Conservation (phyloP, 2,329 filamentous ascomycete genomes). For the Emmonsiellopsis sp. region DNA sequence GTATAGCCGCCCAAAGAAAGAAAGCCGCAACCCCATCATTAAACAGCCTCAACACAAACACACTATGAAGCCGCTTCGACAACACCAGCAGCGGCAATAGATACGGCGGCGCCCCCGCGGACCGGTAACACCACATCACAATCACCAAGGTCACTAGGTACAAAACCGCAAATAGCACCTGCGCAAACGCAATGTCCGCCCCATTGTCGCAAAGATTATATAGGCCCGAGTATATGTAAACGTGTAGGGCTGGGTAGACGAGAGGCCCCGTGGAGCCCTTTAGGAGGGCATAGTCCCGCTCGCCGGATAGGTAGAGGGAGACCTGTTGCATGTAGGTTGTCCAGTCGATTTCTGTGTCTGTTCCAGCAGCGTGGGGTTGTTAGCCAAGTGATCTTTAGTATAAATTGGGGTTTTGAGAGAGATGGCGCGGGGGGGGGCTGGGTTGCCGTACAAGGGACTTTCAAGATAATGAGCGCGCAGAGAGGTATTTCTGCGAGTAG, state of each 20-base stretch:
- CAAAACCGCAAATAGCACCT: slow-evolving; percentile 69
- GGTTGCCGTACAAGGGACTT: slow-evolving; percentile 63
- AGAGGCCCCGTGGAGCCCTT: slow-evolving; percentile 82
- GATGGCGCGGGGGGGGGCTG: neutral
- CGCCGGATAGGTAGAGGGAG: slow-evolving; percentile 65
- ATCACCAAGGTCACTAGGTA: slow-evolving; percentile 68
- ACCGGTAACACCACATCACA: slow-evolving; percentile 69
- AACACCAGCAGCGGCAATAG: slow-evolving; percentile 75
- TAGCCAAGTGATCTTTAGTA: neutral
- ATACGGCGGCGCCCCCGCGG: slow-evolving; percentile 57
- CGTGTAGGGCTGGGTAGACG: slow-evolving; percentile 89
- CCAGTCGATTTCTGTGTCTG: slow-evolving; percentile 98
- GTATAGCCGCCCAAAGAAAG: slow-evolving; percentile 75
- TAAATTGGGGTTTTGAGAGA: neutral
- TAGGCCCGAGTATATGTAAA: slow-evolving; percentile 77
- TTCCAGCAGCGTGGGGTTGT: slow-evolving; percentile 15
- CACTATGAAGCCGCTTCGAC: slow-evolving; percentile 86
- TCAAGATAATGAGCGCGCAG: slow-evolving; percentile 66
- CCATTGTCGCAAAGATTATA: slow-evolving; percentile 71
- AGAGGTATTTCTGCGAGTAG: slow-evolving; percentile 62
- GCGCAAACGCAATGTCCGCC: slow-evolving; percentile 66
- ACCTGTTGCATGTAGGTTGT: slow-evolving; percentile 94
- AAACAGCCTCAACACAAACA: slow-evolving; percentile 87
- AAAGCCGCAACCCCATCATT: slow-evolving; percentile 88
- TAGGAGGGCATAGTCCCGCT: slow-evolving; percentile 80